phyloP scores from a whole-genome alignment of 352 stramenopile genomes.

The Pythium phragmitis region DNA sequence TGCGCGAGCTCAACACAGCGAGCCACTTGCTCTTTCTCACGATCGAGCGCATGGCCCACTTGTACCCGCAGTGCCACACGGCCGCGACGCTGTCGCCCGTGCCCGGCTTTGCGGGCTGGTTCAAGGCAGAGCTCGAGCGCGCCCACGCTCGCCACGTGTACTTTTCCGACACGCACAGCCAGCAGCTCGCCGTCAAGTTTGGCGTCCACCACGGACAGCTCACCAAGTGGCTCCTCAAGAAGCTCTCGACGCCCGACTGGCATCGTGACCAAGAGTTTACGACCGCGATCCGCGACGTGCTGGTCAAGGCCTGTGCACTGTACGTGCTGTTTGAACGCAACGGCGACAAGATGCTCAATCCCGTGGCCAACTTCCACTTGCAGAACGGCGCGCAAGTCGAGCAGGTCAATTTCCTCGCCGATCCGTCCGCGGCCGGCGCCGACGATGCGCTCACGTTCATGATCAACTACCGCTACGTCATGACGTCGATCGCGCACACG shows the following conservation, averaged over 20 bases:
- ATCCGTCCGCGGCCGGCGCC: slow-evolving; percentile 51
- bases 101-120: slow-evolving; percentile 71
- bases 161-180: slow-evolving; percentile 50
- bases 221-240: slow-evolving; percentile 71
- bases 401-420: slow-evolving; percentile 81
- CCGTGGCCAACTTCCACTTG: slow-evolving; percentile 84
- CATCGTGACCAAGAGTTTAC: slow-evolving; percentile 47
- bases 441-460: slow-evolving; percentile 63
- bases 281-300: slow-evolving; percentile 45
- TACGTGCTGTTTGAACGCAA: slow-evolving; percentile 85
- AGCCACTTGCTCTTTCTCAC: slow-evolving; percentile 84
- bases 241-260: slow-evolving; percentile 48
- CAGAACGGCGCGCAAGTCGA: slow-evolving; percentile 86
- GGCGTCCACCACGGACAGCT: slow-evolving; percentile 53
- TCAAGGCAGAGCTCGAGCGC: slow-evolving; percentile 47
- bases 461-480: slow-evolving; percentile 89
- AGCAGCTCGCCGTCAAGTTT: slow-evolving; percentile 57
- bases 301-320: slow-evolving; percentile 56
- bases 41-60: slow-evolving; percentile 67
- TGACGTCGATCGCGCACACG: slow-evolving; percentile 74
- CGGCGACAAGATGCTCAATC: slow-evolving; percentile 76
- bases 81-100: slow-evolving; percentile 79
- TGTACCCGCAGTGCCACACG: slow-evolving; percentile 64
- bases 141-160: slow-evolving; percentile 33
- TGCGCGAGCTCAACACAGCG: slow-evolving; percentile 80